Base-by-base conservation (phyloP, 2,329 filamentous ascomycete species). In the Harringtonia lauricola region DNA sequence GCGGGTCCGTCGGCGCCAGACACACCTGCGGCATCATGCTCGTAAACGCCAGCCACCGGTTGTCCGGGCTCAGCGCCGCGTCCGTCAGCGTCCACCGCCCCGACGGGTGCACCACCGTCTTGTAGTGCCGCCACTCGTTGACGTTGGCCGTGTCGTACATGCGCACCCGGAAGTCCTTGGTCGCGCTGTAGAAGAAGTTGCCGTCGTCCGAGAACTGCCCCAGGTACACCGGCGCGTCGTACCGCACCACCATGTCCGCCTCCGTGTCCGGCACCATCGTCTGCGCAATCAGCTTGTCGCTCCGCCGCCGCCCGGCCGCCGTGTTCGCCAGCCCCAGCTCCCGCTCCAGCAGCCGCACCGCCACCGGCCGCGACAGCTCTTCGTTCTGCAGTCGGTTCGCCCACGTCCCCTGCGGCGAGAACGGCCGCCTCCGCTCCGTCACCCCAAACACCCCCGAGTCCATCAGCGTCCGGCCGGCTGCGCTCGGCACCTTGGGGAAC, bases 141-240 rank as follows among this genome's bases (percentile, higher is more conserved):
- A 90, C 88, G 54, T 95, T 95, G 2, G 86, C 89, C 0, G 92
- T 96, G 60, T 96, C 90, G 63, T 96, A 98, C 86, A 98, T 89
- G 42, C 89, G 83, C 10, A 98, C 88, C 53, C 80, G 83, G 65
- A 95, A 95, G 62, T 96, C 89, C 61, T 95, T 87, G 10, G 83
- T 84, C 56, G 85, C 92, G 7, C 83, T 81, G 59, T 90, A 96
- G 67, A 95, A 96, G 67, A 96, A 96, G 61, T 95, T 94, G 22
- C 92, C 92, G 54, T 98, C 92, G 51, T 94, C 86, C 0, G 87
- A 95, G 59, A 96, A 98, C 58, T 96, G 90, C 2, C 92, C 92
- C 3, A 87, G 95, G 57, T 96, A 96, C 42, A 92, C 89, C 34
- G 86, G 80, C 6, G 82, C 74, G 44, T 89, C 78, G 58, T 89